These are phyloP conservation scores for Hypoxylon sp. DNA, from an alignment of 2,329 filamentous ascomycete genomes.

Conservation along the genomic window DNA sequence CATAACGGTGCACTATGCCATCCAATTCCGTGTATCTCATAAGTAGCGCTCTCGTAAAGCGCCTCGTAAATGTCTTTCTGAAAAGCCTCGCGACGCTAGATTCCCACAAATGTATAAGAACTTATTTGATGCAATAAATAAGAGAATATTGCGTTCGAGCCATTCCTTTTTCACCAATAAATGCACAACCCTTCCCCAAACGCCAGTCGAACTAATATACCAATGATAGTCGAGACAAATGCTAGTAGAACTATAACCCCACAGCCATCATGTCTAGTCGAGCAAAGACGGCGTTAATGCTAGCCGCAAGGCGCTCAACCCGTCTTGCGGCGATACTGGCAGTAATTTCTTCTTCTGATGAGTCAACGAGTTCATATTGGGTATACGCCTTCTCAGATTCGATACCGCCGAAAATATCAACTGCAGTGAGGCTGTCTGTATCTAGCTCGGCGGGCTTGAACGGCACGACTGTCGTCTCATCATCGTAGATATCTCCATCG, in stretches of 20 bases:
- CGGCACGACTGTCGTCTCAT: constrained; percentile 56
- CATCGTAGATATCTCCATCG: constrained; percentile 73
- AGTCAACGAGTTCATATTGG: constrained; percentile 75
- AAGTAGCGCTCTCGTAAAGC: constrained; percentile 40
- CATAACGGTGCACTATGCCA: constrained; percentile 11
- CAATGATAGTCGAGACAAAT: constrained; percentile 11
- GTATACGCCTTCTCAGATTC: constrained; percentile 74
- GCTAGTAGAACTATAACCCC: constrained; percentile 48
- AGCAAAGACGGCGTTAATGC: constrained; percentile 56
- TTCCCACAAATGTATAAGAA: constrained; percentile 20
- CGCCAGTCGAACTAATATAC: constrained; percentile 17
- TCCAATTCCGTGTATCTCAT: constrained; percentile 32
- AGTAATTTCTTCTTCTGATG: constrained; percentile 63
- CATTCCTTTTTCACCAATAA: constrained; percentile 29
- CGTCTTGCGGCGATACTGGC: constrained; percentile 64
- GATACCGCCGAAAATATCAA: constrained; percentile 68
- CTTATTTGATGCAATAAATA: constrained; percentile 24
- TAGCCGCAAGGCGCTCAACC: constrained; percentile 65
- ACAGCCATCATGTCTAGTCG: constrained; percentile 57
- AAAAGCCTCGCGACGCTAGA: constrained; percentile 27
- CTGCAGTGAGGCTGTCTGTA: constrained; percentile 58
- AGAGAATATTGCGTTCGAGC: constrained; percentile 11
- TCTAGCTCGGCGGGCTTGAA: constrained; percentile 59
- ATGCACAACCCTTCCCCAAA: constrained; percentile 35
- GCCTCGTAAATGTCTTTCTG: constrained; percentile 34